Base-by-base conservation (phyloP, 164 flowering plant genomes). In the Cinnamomum chago region DNA sequence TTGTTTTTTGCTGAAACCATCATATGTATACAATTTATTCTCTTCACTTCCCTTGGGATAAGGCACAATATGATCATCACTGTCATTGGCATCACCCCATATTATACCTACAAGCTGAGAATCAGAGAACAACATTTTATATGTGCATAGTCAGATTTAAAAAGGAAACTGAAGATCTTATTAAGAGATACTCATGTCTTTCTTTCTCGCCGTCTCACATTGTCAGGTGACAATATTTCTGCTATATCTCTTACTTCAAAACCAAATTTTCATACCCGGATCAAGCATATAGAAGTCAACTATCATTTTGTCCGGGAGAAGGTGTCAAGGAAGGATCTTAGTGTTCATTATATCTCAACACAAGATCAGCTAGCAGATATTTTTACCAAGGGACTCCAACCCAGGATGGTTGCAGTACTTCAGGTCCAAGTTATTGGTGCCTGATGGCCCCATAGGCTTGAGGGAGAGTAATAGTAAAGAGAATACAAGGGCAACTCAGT, bases 61-160 rank as follows among this genome's bases (percentile, higher is more conserved):
- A 74, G 93, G 95, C 65, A 94, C 98, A 79, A 90, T 88, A 85
- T 88, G 94, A 79, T 92, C 95, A 73, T 84, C 94, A 81, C 76
- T 83, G 65, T 72, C 88, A 74, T 79, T 78, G 77, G 89, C 78
- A 60, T 86, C 92, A 81, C 87, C 94, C 95, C 97, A 89, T 24
- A 82, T 78, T 71, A 84, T 85, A 77, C 85, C 94, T 80, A 84
- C 89, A 67, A 92, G 82, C 97, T 93, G 94, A 58, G 79, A 82
- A 60, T 20, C 13, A 14, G 40, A 67, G 27, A 67, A 55, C 60
- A 55, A 55, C n/a, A 55, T 55, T 15, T 55, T 20, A 55, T 15
- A 55, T 55, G 5, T 55, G 20, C n/a, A 15, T 55, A 18, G 60
- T 20, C 60, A 55, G n/a, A 55, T 20, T 55, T 17, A 25, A 55